Conservation (phyloP, 2,329 filamentous ascomycete genomes). For the Cladosporium colombiae region DNA sequence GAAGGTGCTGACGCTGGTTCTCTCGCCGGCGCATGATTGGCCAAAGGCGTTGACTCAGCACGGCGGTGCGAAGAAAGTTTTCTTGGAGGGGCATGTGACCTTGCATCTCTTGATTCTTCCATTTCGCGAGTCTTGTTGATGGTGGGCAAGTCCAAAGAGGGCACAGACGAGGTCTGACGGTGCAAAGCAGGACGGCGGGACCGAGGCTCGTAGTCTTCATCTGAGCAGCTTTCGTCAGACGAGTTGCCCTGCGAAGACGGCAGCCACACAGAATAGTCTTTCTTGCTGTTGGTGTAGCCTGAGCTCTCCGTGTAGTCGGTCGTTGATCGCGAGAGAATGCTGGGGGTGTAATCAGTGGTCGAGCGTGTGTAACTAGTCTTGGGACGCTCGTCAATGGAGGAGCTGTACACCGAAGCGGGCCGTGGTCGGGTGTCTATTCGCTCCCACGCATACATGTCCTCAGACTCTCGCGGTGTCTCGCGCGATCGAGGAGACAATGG, state of each 20-base stretch:
- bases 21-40: slow-evolving; percentile 19
- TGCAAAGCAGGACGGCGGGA: slow-evolving; percentile 40
- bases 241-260: slow-evolving; percentile 43
- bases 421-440: slow-evolving; percentile 2
- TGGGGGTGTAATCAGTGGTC: slow-evolving; percentile 33
- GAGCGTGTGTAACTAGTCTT: slow-evolving; percentile 22
- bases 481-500: slow-evolving; percentile 19
- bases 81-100: slow-evolving; percentile 10
- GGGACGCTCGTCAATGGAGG: slow-evolving; percentile 10
- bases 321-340: slow-evolving; percentile 27
- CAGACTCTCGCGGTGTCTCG: neutral
- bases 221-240: slow-evolving; percentile 32
- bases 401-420: slow-evolving; percentile 12
- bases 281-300: slow-evolving; percentile 28
- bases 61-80: slow-evolving; percentile 12
- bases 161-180: slow-evolving; percentile 51
- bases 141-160: slow-evolving; percentile 47
- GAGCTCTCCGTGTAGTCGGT: slow-evolving; percentile 30
- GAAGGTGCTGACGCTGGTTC: slow-evolving; percentile 37
- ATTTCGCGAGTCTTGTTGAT: slow-evolving; percentile 47
- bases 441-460: slow-evolving; percentile 18
- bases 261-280: slow-evolving; percentile 53
- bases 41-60: slow-evolving; percentile 23
- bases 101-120: neutral
- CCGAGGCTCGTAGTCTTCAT: slow-evolving; percentile 30